Conservation (phyloP, 768 basidiomycete genomes). For the Gloeostereum incarnatum region DNA sequence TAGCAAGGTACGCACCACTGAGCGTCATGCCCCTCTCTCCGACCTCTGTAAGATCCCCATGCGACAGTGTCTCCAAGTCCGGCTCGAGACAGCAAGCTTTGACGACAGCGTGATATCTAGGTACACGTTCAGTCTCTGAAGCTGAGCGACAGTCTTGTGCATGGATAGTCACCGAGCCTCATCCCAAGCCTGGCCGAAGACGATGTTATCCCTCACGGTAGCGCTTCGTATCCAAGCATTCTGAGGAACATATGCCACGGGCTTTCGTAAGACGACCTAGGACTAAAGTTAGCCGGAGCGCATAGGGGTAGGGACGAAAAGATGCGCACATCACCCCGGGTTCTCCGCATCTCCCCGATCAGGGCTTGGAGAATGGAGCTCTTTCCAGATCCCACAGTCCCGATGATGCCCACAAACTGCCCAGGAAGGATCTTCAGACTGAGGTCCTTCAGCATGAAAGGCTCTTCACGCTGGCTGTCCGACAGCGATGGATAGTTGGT, state of each 20-base stretch:
- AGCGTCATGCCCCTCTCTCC: conserved; percentile 73
- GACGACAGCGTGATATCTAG: conserved; percentile 47
- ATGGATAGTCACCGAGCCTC: conserved; percentile 29
- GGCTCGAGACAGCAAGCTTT: conserved; percentile 59
- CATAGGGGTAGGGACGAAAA: neutral
- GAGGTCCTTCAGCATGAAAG: conserved; percentile 41
- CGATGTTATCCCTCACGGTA: conserved; percentile 63
- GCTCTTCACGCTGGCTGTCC: conserved; percentile 11
- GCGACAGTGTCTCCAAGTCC: conserved; percentile 63
- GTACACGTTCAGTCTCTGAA: neutral
- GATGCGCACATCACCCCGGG: conserved; percentile 40
- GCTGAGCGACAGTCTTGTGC: neutral
- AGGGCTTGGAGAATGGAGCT: conserved; percentile 47
- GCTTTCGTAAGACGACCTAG: conserved; percentile 43
- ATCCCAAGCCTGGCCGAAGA: conserved; percentile 62
- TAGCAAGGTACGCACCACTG: conserved; percentile 32
- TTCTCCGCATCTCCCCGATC: conserved; percentile 61
- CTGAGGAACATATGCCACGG: conserved; percentile 52
- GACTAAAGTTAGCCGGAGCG: neutral
- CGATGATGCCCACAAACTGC: conserved; percentile 64
- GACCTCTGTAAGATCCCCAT: conserved; percentile 63
- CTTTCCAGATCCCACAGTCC: conserved; percentile 64
- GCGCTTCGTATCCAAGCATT: conserved; percentile 60
- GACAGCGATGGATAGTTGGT: no score
- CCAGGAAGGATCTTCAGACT: conserved; percentile 40